A percentile compares a stretch with the other conserved stretches of the same genome.
Conservation (phyloP, 306 rosid genomes). For the Quercus cerris region DNA sequence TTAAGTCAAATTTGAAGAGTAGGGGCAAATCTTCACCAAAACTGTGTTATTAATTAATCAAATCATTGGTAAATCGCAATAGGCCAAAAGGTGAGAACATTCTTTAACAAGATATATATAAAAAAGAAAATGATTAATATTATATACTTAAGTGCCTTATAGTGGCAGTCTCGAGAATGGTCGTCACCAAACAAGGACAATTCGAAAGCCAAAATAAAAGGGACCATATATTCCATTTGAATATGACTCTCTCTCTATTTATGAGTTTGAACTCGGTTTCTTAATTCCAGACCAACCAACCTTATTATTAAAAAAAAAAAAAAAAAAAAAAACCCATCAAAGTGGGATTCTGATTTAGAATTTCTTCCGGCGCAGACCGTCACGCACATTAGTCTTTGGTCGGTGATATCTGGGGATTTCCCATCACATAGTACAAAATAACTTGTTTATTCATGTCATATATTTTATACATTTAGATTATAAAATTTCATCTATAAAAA, state of each 20-base stretch:
- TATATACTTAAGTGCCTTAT: too few species aligned
- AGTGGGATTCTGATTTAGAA: background rate
- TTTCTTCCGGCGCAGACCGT: constrained; percentile 31
- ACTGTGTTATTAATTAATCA: too few species aligned
- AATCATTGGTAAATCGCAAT: too few species aligned
- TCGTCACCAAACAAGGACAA: constrained; percentile 18
- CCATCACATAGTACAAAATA: too few species aligned
- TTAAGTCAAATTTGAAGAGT: too few species aligned
- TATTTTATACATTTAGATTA: background rate
- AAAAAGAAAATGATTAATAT: background rate
- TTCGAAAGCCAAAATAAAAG: constrained; percentile 18
- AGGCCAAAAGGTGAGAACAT: background rate
- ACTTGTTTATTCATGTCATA: background rate
- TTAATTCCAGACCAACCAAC: constrained; percentile 21
- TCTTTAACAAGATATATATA: too few species aligned
- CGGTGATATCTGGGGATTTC: constrained; percentile 6
- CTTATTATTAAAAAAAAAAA: background rate
- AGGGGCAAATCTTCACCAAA: too few species aligned
- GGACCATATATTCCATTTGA: constrained; percentile 18
- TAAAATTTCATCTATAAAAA: too few species aligned
- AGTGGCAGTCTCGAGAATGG: constrained; percentile 39
- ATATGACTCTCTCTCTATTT: background rate
- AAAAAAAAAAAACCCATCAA: background rate
- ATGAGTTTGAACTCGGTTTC: constrained; percentile 5
- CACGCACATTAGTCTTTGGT: constrained; percentile 28